Evolutionary conservation across 1,284 basidiomycete species (phyloP).

Genomic region (Fomitopsis pinicola): DNA sequence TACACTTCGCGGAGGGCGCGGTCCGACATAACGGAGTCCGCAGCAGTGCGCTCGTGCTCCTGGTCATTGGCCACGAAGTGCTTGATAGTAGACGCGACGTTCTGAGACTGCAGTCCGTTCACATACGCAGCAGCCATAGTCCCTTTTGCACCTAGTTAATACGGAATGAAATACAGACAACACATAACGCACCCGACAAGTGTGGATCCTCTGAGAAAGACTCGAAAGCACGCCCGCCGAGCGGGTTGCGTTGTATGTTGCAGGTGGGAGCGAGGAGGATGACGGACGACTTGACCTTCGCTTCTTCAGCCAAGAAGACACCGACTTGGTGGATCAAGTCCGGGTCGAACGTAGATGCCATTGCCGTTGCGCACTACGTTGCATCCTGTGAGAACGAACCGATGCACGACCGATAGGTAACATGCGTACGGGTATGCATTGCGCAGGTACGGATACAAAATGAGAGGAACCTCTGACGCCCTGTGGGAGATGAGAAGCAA

Average conservation of each 20-base stretch:
- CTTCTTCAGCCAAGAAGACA: slow-evolving; percentile 53
- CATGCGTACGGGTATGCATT: slow-evolving; percentile 27
- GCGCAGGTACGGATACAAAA: slow-evolving; percentile 42
- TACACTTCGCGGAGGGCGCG: slow-evolving; percentile 69
- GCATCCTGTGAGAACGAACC: background rate
- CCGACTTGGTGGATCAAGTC: slow-evolving; percentile 52
- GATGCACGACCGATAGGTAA: background rate
- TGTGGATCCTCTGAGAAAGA: slow-evolving; percentile 68
- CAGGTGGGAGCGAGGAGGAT: slow-evolving; percentile 65
- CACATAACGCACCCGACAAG: slow-evolving; percentile 54
- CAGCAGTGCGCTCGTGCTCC: slow-evolving; percentile 60
- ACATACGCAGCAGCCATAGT: slow-evolving; percentile 60
- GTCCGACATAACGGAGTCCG: slow-evolving; percentile 57
- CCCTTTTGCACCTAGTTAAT: slow-evolving; percentile 30
- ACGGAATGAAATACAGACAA: background rate
- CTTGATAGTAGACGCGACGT: slow-evolving; percentile 53
- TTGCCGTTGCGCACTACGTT: slow-evolving; percentile 60
- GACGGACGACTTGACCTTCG: slow-evolving; percentile 60
- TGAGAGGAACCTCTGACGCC: slow-evolving; percentile 67
- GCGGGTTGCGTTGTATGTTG: slow-evolving; percentile 62
- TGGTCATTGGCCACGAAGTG: slow-evolving; percentile 60
- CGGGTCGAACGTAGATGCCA: slow-evolving; percentile 62
- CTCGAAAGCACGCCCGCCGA: slow-evolving; percentile 64
- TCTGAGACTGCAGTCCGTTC: slow-evolving; percentile 59
- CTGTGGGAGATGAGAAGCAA: slow-evolving; percentile 25